A percentile compares a stretch with the other conserved stretches of the same genome.
Conservation (phyloP, 1,284 basidiomycete species). For the Heterobasidion irregulare region DNA sequence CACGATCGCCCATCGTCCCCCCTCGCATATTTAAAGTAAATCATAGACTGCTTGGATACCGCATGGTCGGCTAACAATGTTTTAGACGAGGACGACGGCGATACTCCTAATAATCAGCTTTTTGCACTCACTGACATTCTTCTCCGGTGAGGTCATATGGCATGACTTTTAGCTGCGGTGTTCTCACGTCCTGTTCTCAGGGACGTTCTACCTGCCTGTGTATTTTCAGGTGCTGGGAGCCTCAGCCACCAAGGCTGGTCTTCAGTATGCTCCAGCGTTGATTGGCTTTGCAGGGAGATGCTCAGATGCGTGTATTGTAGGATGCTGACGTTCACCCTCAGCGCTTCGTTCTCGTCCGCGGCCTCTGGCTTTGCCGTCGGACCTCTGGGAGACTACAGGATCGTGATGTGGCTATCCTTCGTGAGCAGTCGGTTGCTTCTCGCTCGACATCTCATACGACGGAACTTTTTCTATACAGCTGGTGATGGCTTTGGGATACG, state of each 20-base stretch:
- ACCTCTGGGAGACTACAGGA: conserved; percentile 51
- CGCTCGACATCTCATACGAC: not conserved
- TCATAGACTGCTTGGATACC: not conserved
- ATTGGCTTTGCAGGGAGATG: not conserved
- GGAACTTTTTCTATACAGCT: not conserved
- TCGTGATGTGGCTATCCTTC: conserved; percentile 53
- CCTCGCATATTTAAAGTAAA: conserved; percentile 67
- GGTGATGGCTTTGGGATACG: conserved; percentile 52
- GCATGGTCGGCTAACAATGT: conserved; percentile 3
- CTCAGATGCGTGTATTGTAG: conserved; percentile 21
- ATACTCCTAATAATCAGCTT: conserved; percentile 56
- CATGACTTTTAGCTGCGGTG: not conserved
- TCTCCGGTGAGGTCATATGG: conserved; percentile 27
- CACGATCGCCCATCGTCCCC: conserved; percentile 47
- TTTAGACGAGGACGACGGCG: conserved; percentile 64
- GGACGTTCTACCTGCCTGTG: conserved; percentile 65
- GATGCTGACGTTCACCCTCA: conserved; percentile 73
- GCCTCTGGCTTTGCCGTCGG: conserved; percentile 53
- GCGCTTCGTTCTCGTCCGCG: conserved; percentile 47
- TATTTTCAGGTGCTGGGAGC: conserved; percentile 78
- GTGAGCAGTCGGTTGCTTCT: conserved; percentile 19
- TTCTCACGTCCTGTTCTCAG: conserved; percentile 18
- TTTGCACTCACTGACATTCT: conserved; percentile 65
- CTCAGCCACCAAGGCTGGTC: conserved; percentile 67
- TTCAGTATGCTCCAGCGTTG: conserved; percentile 34